These are phyloP conservation scores for Jasminum sambac DNA, from an alignment of 257 asterid genomes.

Conservation along the genomic window DNA sequence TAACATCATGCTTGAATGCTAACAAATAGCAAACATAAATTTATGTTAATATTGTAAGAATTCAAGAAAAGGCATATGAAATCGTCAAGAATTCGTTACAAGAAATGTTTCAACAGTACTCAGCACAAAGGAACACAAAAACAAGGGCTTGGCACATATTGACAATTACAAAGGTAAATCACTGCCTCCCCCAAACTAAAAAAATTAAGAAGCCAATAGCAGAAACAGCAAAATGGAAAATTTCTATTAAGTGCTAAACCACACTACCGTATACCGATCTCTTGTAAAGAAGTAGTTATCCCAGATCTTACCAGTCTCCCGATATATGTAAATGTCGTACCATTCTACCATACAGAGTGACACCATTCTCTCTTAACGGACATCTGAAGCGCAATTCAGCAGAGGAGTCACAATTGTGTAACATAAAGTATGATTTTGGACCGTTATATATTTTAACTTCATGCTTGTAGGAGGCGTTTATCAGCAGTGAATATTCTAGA, in stretches of 20 bases:
- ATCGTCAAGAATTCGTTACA: neutral
- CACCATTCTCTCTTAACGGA: neutral
- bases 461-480: conserved; percentile 27
- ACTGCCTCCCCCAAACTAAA: neutral
- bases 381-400: neutral
- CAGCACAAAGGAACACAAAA: neutral
- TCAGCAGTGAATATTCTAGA: conserved; percentile 38
- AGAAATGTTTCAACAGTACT: neutral
- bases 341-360: neutral
- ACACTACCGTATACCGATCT: neutral
- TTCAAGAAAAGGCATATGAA: no score
- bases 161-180: neutral
- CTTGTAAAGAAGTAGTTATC: neutral
- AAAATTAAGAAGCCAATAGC: neutral
- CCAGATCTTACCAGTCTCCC: neutral
- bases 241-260: neutral
- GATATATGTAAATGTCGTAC: neutral
- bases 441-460: neutral
- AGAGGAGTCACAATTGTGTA: neutral
- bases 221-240: neutral
- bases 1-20: no score
- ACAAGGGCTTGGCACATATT: conserved; percentile 4
- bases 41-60: no score
- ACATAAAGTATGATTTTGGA: neutral
- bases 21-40: no score